These are phyloP conservation scores for Lecanicillium sp. DNA, from an alignment of 2,329 filamentous ascomycete genomes.

Conservation along the genomic window DNA sequence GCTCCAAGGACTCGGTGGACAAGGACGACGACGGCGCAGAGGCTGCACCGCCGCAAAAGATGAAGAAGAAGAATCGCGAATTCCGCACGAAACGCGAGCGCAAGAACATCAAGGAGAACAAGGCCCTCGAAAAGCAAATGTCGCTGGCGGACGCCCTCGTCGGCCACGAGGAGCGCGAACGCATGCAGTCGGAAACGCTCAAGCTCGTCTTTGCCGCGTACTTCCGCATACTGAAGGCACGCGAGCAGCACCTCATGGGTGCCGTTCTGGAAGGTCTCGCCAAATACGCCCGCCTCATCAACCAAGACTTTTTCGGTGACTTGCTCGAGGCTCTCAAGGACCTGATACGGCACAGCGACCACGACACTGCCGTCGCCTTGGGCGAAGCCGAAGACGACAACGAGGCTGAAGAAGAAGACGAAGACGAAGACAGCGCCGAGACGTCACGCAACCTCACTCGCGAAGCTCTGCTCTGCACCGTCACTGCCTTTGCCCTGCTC, in stretches of 20 bases:
- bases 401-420: constrained; percentile 27
- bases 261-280: constrained; percentile 90
- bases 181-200: constrained; percentile 89
- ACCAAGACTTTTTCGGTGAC: constrained; percentile 98
- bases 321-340: constrained; percentile 91
- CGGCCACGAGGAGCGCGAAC: constrained; percentile 84
- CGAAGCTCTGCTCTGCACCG: constrained; percentile 86
- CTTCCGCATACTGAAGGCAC: constrained; percentile 85
- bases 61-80: constrained; percentile 66
- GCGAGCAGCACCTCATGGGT: constrained; percentile 83
- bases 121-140: constrained; percentile 87
- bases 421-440: constrained; percentile 31
- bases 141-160: constrained; percentile 84
- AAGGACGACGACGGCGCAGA: constrained; percentile 21
- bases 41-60: constrained; percentile 36
- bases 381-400: constrained; percentile 34
- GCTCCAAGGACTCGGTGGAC: constrained; percentile 70
- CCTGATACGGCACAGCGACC: constrained; percentile 69
- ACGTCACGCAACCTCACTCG: constrained; percentile 66
- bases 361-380: constrained; percentile 38
- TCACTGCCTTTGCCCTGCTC: constrained; percentile 92
- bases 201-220: constrained; percentile 95
- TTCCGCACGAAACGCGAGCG: constrained; percentile 84
- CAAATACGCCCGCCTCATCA: constrained; percentile 93
- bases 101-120: constrained; percentile 79